Conservation (phyloP, 495 filamentous ascomycete genomes). For the Thozetella sp. region DNA sequence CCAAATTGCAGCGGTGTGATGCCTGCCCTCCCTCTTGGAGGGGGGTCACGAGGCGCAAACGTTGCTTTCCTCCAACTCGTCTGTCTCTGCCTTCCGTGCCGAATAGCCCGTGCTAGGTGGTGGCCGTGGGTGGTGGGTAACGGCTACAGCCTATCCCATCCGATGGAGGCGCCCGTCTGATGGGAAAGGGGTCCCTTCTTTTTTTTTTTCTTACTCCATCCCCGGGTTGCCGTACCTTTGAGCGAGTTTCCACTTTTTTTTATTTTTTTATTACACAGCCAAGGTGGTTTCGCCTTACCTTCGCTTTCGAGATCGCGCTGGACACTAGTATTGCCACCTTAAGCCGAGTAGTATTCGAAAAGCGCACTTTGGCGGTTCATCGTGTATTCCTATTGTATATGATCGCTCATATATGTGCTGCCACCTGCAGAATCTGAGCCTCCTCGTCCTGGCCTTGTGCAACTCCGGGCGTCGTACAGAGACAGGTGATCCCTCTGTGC, state of each 20-base stretch:
- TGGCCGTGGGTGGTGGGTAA: neutral
- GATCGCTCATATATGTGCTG: neutral
- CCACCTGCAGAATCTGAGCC: neutral
- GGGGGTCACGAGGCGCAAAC: neutral
- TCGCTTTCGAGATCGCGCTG: no score
- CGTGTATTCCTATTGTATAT: neutral
- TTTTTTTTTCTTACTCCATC: neutral
- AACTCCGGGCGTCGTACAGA: no score
- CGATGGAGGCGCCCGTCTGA: neutral
- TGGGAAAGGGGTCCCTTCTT: neutral
- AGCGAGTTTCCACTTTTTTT: no score
- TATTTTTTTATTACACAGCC: no score
- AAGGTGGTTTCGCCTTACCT: no score
- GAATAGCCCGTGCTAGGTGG: neutral
- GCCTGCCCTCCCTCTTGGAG: no score
- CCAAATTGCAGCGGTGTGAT: conserved; percentile 1
- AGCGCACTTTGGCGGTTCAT: no score
- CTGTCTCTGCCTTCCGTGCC: neutral
- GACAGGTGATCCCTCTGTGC: no score
- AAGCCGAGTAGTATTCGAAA: no score
- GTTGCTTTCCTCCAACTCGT: neutral
- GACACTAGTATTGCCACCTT: no score
- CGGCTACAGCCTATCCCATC: conserved; percentile 1
- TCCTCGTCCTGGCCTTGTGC: neutral
- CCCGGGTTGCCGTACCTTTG: no score